Base-by-base conservation (phyloP, 2,329 filamentous ascomycete genomes). In the Akanthomyces lecanii region DNA sequence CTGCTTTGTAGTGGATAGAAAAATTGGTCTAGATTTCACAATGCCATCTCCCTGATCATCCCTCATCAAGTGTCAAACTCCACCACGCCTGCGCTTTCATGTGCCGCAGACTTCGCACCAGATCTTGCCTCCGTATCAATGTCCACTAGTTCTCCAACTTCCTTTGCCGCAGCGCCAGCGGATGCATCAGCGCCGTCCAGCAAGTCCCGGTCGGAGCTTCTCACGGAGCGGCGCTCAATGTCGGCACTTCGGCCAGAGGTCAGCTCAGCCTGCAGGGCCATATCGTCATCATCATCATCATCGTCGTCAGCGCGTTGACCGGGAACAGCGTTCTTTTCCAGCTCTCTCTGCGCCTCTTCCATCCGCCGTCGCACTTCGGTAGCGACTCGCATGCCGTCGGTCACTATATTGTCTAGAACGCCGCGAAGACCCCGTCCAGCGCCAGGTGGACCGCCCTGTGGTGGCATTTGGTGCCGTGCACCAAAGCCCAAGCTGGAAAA, bases 321-420 rank as follows among this genome's bases (percentile, higher is more conserved):
- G 1, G 84, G 83, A n/a, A 88, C 76, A 0, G 89, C 89, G 65
- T 92, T 93, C 75, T 88, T 89, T 76, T 97, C 94, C 67, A 64
- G 78, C 72, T 98, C 94, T 69, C 87, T 88, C 75, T 97, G 93
- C 3, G 94, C 94, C 73, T 99, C 95, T 66, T 99, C 94, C 89
- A 98, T 97, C 51, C 93, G 84, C 70, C 93, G 86, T 67, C 90
- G 84, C 58, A 99, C 94, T 74, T 99, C 95, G 0, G 89, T 91
- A 0, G 95, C 95, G 64, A 98, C 94, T 40, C 94, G 89, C 88
- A 98, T 97, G 48, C 95, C 95, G 72, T 99, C 95, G 1, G 90
- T 96, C 67, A 98, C 95, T 70, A 99, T 98, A 70, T 96, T 97
- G 78, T 99, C 95, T 45, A 99, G 81, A 64, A 99, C 95, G 23